phyloP scores from a whole-genome alignment of 129 eudicot species.

The Rutidosis leptorrhynchoides region DNA sequence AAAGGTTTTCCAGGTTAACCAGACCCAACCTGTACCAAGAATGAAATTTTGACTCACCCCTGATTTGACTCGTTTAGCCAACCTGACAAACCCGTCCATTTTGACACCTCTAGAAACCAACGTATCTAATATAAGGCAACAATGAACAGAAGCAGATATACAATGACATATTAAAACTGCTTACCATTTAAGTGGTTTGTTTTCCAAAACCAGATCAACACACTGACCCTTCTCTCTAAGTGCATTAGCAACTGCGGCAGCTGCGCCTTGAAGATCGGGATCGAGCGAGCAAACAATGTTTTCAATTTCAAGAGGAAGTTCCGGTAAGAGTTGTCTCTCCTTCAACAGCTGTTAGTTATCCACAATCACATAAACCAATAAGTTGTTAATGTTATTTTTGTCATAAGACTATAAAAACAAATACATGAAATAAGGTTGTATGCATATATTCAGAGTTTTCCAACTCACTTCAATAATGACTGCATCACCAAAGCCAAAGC shows the following conservation, averaged over 20 bases:
- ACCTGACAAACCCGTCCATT: neutral
- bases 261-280: slow-evolving; percentile 77
- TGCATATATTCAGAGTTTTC: neutral
- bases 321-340: slow-evolving; percentile 78
- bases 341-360: slow-evolving; percentile 55
- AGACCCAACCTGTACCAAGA: neutral
- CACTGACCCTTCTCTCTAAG: slow-evolving; percentile 85
- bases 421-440: slow-evolving; percentile 6
- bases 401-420: neutral
- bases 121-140: neutral
- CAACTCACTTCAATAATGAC: slow-evolving; percentile 87
- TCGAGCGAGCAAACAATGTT: slow-evolving; percentile 86
- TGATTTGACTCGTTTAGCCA: neutral
- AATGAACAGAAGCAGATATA: slow-evolving; percentile 4
- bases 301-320: slow-evolving; percentile 53
- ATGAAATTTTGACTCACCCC: neutral
- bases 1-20: neutral
- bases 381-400: too few species aligned
- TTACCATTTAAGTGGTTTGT: slow-evolving; percentile 85
- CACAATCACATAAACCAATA: neutral
- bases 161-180: neutral
- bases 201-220: slow-evolving; percentile 90
- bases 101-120: neutral
- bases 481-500: slow-evolving; percentile 99
- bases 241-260: slow-evolving; percentile 63